Percentiles rank a stretch among this genome's conserved stretches.
Evolutionary conservation across 148 eudicot genomes (phyloP).

Genomic region (Nepenthes gracilis): DNA sequence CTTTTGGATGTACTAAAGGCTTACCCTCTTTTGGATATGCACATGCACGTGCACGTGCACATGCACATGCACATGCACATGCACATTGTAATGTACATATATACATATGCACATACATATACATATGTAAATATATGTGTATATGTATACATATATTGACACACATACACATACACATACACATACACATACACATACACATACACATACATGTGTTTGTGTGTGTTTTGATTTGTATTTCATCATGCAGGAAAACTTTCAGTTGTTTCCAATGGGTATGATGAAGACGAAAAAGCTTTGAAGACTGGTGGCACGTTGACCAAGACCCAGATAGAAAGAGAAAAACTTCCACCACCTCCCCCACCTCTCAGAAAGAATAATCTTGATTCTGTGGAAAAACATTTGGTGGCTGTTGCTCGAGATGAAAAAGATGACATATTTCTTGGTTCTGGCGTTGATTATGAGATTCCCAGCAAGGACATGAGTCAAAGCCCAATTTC

Average conservation of each 20-base stretch:
- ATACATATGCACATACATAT: no score
- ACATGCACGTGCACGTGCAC: no score
- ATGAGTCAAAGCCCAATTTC: conserved; percentile 86
- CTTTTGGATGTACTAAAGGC: no score
- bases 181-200: no score
- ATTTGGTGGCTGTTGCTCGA: conserved; percentile 50
- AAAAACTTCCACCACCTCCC: conserved; percentile 71
- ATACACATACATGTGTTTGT: no score
- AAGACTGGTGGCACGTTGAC: conserved; percentile 32
- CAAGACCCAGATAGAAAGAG: conserved; percentile 38
- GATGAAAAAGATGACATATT: conserved; percentile 85
- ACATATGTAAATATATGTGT: no score
- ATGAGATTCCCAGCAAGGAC: conserved; percentile 65
- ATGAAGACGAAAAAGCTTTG: conserved; percentile 37
- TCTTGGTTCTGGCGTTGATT: conserved; percentile 83
- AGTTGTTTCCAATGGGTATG: conserved; percentile 37
- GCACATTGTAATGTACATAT: no score
- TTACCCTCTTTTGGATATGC: no score
- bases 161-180: no score
- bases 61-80: no score
- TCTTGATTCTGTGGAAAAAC: conserved; percentile 48
- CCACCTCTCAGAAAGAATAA: conserved; percentile 52
- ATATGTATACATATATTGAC: no score
- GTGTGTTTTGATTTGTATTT: no score
- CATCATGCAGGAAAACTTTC: conserved; percentile 45